Evolutionary conservation across 306 rosid genomes (phyloP).

Genomic region (Castanospermum australe): DNA sequence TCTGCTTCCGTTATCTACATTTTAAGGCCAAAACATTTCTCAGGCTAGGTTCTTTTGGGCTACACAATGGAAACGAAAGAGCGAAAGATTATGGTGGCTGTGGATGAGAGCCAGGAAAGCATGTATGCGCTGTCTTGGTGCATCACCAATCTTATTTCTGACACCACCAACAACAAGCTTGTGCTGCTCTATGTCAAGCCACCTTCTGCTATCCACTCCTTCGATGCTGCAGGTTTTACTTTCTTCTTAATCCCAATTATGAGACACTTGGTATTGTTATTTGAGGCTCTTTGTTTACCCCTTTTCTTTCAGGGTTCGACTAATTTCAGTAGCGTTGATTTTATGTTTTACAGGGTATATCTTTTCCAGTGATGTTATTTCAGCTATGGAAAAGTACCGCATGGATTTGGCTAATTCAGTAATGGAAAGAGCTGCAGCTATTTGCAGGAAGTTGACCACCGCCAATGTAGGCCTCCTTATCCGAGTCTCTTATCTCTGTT

Average conservation of each 20-base stretch:
- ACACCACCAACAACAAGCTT: constrained; percentile 38
- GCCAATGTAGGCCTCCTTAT: constrained; percentile 28
- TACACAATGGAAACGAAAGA: constrained; percentile 28
- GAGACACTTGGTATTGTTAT: background rate
- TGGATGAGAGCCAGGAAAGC: constrained; percentile 85
- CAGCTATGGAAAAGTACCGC: constrained; percentile 47
- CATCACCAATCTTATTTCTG: constrained; percentile 48
- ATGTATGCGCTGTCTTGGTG: constrained; percentile 80
- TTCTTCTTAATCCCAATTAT: background rate
- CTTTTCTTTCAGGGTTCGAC: background rate
- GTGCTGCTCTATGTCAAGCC: constrained; percentile 85
- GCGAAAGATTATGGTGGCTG: constrained; percentile 64
- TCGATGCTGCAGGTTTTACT: constrained; percentile 53
- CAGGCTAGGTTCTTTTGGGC: background rate
- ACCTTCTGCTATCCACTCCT: constrained; percentile 45
- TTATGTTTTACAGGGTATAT: constrained; percentile 39
- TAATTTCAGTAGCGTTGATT: background rate
- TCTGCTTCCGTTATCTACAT: constrained; percentile 6
- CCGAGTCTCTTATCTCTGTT: background rate
- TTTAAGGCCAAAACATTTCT: constrained; percentile 17
- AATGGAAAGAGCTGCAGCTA: constrained; percentile 63
- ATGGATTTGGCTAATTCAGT: constrained; percentile 54
- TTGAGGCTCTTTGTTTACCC: background rate
- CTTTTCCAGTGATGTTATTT: constrained; percentile 49
- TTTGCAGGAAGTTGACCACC: constrained; percentile 34